A percentile compares a stretch with the other conserved stretches of the same genome.
Conservation (phyloP, 192 early-diverging fungal species). For the Hyaloraphidium curvatum region DNA sequence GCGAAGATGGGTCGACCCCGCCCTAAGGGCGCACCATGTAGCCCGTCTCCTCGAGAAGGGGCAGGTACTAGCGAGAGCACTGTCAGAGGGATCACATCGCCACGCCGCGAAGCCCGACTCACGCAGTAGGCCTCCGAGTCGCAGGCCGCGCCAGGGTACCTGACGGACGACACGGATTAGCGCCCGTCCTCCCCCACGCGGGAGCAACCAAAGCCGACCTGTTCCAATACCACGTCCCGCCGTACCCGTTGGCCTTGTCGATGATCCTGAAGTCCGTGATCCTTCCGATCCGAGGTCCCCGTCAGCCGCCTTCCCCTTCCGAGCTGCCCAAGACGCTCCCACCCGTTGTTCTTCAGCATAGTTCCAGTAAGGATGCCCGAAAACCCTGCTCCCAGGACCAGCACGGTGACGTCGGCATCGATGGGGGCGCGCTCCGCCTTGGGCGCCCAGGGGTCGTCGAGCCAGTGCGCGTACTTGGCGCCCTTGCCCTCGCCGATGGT, state of each 20-base stretch:
- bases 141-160: background rate
- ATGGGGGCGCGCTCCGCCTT: background rate
- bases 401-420: background rate
- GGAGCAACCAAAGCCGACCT: too few relatives aligned
- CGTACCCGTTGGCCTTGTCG: background rate
- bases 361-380: background rate
- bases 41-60: background rate
- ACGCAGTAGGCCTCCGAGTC: slow-evolving; percentile 4
- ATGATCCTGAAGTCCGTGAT: background rate
- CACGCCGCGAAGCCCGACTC: too few relatives aligned
- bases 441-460: background rate
- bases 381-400: background rate
- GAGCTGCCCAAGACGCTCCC: too few relatives aligned
- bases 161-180: too few relatives aligned
- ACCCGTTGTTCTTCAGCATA: background rate
- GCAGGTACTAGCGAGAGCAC: too few relatives aligned
- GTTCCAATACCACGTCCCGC: slow-evolving; percentile 3
- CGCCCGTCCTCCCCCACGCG: too few relatives aligned
- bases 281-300: too few relatives aligned
- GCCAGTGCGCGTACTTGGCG: background rate
- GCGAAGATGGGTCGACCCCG: background rate
- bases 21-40: background rate
- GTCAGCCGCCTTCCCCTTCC: too few relatives aligned
- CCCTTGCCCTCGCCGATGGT: background rate
- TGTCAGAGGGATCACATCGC: too few relatives aligned